Evolutionary conservation across 306 rosid genomes (phyloP).

Genomic region (Cicer yamashitae): DNA sequence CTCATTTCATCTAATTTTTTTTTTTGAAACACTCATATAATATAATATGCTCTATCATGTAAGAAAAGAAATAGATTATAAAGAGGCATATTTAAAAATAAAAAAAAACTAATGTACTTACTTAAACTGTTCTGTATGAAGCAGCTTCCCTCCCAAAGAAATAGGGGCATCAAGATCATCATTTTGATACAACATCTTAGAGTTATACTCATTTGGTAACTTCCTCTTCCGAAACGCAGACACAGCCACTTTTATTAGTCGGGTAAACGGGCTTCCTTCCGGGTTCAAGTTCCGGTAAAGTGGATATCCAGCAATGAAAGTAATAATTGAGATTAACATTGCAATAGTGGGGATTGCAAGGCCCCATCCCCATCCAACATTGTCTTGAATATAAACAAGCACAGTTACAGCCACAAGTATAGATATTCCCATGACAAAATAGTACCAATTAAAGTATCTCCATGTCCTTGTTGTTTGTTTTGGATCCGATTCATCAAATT

Average conservation of each 20-base stretch:
- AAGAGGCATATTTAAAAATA: too few species aligned
- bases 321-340: conserved; percentile 74
- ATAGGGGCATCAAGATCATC: conserved; percentile 73
- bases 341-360: conserved; percentile 81
- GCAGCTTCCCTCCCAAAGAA: conserved; percentile 68
- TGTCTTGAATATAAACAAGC: conserved; percentile 84
- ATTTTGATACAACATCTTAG: conserved; percentile 60
- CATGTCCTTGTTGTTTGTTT: conserved; percentile 63
- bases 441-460: conserved; percentile 94
- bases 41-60: too few species aligned
- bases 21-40: too few species aligned
- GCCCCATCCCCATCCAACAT: conserved; percentile 94
- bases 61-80: too few species aligned
- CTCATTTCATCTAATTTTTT: too few species aligned
- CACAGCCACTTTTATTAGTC: conserved; percentile 70
- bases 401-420: conserved; percentile 88
- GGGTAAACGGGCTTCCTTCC: conserved; percentile 88
- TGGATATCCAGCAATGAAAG: conserved; percentile 70
- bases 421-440: conserved; percentile 83
- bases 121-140: conserved; percentile 62
- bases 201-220: conserved; percentile 36
- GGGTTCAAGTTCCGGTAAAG: conserved; percentile 88
- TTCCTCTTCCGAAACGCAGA: conserved; percentile 80
- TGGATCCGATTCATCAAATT: conserved; percentile 79
- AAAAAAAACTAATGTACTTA: neutral